Evolutionary conservation across 768 basidiomycete species (phyloP).

Genomic region (Podaxis rugospora): DNA sequence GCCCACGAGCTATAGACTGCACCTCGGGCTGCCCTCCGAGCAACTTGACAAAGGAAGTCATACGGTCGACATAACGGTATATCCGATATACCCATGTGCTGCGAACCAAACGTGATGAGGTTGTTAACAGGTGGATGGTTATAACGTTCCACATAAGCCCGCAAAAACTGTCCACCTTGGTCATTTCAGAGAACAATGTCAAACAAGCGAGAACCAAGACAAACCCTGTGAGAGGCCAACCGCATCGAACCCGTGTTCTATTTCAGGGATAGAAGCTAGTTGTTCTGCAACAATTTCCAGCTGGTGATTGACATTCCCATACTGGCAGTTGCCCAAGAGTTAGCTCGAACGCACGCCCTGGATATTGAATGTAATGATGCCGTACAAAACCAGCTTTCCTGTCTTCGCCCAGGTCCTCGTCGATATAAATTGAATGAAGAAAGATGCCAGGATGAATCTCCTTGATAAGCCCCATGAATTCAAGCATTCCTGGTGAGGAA

Average conservation of each 20-base stretch:
- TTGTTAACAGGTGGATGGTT: slow-evolving; percentile 74
- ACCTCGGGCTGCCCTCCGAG: slow-evolving; percentile 52
- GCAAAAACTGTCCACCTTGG: slow-evolving; percentile 77
- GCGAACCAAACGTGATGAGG: slow-evolving; percentile 83
- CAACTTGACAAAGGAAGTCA: slow-evolving; percentile 69
- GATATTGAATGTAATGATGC: slow-evolving; percentile 13
- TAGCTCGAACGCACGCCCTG: background rate
- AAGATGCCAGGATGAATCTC: slow-evolving; percentile 71
- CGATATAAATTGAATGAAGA: slow-evolving; percentile 69
- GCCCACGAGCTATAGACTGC: slow-evolving; percentile 76
- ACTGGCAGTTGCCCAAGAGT: slow-evolving; percentile 38
- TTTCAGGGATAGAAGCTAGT: slow-evolving; percentile 57
- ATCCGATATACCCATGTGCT: slow-evolving; percentile 84
- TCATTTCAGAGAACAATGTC: background rate
- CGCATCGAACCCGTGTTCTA: slow-evolving; percentile 73
- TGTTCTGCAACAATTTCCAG: slow-evolving; percentile 61
- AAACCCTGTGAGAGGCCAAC: slow-evolving; percentile 85
- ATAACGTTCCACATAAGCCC: slow-evolving; percentile 77
- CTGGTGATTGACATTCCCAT: slow-evolving; percentile 74
- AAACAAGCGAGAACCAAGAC: slow-evolving; percentile 4
- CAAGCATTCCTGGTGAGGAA: slow-evolving; percentile 65
- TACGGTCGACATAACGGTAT: slow-evolving; percentile 58
- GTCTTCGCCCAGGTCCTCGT: slow-evolving; percentile 58
- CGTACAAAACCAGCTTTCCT: slow-evolving; percentile 69
- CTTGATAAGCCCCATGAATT: slow-evolving; percentile 56